phyloP scores from a whole-genome alignment of 495 filamentous ascomycete genomes.

The Neurospora sp. region DNA sequence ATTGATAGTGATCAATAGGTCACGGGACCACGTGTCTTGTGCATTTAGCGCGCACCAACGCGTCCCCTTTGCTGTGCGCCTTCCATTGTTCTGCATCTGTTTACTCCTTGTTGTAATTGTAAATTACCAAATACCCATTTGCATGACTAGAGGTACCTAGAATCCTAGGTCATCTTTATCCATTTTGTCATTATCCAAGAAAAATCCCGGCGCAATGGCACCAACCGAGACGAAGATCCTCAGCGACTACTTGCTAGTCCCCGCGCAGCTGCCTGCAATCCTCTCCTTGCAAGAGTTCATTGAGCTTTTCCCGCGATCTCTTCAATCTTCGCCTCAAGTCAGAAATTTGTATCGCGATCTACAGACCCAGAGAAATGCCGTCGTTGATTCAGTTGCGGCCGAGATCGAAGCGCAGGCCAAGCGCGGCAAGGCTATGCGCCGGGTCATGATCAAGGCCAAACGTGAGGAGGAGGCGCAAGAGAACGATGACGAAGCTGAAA shows the following conservation, averaged over 20 bases:
- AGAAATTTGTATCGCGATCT: constrained; percentile 70
- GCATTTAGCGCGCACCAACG: constrained; percentile 4
- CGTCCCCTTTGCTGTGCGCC: neutral
- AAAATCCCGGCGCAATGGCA: constrained; percentile 41
- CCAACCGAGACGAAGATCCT: constrained; percentile 65
- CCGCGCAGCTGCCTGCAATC: constrained; percentile 60
- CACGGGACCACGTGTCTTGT: neutral
- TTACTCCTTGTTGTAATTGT: neutral
- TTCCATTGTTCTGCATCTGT: neutral
- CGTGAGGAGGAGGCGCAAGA: constrained; percentile 45
- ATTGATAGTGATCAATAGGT: neutral
- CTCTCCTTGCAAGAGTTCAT: constrained; percentile 67
- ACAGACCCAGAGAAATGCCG: constrained; percentile 56
- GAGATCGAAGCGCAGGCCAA: constrained; percentile 60
- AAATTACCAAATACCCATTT: neutral
- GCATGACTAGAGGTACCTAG: neutral
- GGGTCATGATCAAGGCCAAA: constrained; percentile 47
- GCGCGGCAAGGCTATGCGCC: constrained; percentile 51
- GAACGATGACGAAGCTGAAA: constrained; percentile 54
- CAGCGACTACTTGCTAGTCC: constrained; percentile 64
- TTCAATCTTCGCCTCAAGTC: constrained; percentile 62
- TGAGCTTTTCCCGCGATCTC: constrained; percentile 60
- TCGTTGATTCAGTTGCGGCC: constrained; percentile 55
- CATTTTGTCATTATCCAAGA: neutral
- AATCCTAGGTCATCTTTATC: neutral